Percentiles rank a stretch among this genome's conserved stretches.
Conservation (phyloP, 1,284 basidiomycete genomes). For the Leucoagaricus sp. region DNA sequence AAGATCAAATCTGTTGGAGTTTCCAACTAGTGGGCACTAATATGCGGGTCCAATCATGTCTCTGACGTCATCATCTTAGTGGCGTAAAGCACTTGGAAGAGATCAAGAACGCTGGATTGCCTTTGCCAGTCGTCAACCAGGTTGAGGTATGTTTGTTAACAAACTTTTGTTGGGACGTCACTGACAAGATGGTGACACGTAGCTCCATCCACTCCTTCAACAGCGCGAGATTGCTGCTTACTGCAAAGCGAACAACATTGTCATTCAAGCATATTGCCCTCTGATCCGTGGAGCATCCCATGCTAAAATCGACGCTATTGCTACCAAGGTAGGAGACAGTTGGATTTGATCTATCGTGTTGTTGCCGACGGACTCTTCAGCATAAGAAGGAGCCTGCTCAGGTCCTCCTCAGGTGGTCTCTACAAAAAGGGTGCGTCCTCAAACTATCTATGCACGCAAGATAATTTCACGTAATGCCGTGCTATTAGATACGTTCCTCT, state of each 20-base stretch:
- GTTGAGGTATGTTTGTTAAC: conserved; percentile 58
- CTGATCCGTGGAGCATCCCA: conserved; percentile 66
- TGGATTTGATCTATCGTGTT: not conserved
- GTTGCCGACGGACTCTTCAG: conserved; percentile 16
- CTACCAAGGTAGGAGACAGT: conserved; percentile 49
- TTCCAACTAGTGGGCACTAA: conserved; percentile 66
- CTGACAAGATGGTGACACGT: not conserved
- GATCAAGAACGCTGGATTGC: conserved; percentile 59
- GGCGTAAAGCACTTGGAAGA: conserved; percentile 79
- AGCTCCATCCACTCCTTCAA: conserved; percentile 86
- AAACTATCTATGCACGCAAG: not conserved
- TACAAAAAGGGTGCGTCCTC: conserved; percentile 68
- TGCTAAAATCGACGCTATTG: conserved; percentile 51
- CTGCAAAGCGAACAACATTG: conserved; percentile 67
- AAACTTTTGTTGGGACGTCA: not conserved
- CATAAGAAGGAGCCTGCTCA: conserved; percentile 14
- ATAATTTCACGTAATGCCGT: not conserved
- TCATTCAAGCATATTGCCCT: conserved; percentile 81
- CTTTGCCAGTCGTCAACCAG: conserved; percentile 80
- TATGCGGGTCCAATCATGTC: not conserved
- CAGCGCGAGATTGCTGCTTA: conserved; percentile 81
- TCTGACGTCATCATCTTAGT: conserved; percentile 35
- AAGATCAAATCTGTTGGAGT: conserved; percentile 76
- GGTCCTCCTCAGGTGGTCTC: conserved; percentile 80
- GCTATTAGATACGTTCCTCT: conserved; percentile 60